phyloP scores from a whole-genome alignment of 352 stramenopile genomes.

The Pythium vanterpoolii region DNA sequence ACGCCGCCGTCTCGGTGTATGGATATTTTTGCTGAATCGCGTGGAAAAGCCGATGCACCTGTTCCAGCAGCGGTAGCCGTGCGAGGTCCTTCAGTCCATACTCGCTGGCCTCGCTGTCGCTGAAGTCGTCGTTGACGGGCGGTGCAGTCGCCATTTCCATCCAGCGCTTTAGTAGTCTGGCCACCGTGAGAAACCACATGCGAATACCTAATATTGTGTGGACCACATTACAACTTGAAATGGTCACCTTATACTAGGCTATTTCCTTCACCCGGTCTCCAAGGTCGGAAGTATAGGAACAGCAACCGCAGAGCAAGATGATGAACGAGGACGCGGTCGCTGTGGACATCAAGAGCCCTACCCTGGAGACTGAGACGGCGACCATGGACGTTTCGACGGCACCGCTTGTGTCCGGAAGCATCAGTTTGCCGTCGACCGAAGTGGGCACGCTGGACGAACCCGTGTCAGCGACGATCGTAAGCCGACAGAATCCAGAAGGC shows the following conservation, averaged over 20 bases:
- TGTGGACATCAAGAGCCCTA: slow-evolving; percentile 15
- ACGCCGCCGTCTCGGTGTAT: slow-evolving; percentile 80
- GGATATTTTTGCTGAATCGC: slow-evolving; percentile 80
- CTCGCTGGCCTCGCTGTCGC: slow-evolving; percentile 44
- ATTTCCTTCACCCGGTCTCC: background rate
- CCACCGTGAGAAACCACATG: background rate
- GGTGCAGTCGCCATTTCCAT: slow-evolving; percentile 1
- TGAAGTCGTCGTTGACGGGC: slow-evolving; percentile 2
- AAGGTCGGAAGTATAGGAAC: background rate
- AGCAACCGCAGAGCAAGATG: slow-evolving; percentile 5
- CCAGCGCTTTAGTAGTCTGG: slow-evolving; percentile 11
- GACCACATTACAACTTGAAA: background rate
- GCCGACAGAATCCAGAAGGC: background rate
- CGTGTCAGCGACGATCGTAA: slow-evolving; percentile 85
- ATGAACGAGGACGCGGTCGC: slow-evolving; percentile 21
- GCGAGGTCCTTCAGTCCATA: slow-evolving; percentile 68
- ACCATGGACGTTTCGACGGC: slow-evolving; percentile 18
- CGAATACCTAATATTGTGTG: background rate
- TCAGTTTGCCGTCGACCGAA: slow-evolving; percentile 67
- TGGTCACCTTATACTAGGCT: slow-evolving; percentile 1
- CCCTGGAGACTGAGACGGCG: slow-evolving; percentile 7
- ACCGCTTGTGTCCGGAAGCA: slow-evolving; percentile 69
- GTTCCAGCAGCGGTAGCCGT: slow-evolving; percentile 71
- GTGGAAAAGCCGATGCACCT: slow-evolving; percentile 82
- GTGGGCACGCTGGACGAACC: slow-evolving; percentile 87